phyloP scores from a whole-genome alignment of 2,329 filamentous ascomycete species.

The Fusarium pseudonygamai region DNA sequence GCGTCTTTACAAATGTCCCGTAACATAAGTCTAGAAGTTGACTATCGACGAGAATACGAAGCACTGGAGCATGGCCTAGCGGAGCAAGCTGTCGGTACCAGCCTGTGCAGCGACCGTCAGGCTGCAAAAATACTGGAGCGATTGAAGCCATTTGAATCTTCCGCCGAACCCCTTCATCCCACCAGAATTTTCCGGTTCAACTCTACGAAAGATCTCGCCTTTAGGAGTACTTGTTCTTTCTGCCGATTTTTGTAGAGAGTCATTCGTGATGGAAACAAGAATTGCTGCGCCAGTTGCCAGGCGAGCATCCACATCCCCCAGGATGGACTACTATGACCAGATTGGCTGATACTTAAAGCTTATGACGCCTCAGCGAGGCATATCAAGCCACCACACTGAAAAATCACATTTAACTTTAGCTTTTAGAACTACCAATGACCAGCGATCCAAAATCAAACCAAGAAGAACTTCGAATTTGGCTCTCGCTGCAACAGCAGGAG shows the following conservation, averaged over 20 bases:
- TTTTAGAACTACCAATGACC: neutral
- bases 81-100: neutral
- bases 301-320: accelerated
- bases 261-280: neutral
- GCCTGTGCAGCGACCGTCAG: neutral
- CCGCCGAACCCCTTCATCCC: neutral
- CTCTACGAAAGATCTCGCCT: neutral
- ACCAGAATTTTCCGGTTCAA: accelerated
- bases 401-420: too few species aligned
- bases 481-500: neutral
- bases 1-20: neutral
- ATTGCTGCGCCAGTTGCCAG: neutral
- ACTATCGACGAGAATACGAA: neutral
- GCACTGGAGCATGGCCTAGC: neutral
- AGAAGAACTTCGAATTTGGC: accelerated
- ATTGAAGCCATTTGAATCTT: neutral
- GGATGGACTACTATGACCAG: too few species aligned
- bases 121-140: neutral
- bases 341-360: too few species aligned
- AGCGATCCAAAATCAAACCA: neutral
- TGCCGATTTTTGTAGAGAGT: neutral
- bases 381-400: too few species aligned
- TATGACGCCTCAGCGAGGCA: too few species aligned
- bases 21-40: neutral
- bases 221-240: neutral